Conservation (phyloP, 306 rosid genomes). For the Carpinus fangiana region DNA sequence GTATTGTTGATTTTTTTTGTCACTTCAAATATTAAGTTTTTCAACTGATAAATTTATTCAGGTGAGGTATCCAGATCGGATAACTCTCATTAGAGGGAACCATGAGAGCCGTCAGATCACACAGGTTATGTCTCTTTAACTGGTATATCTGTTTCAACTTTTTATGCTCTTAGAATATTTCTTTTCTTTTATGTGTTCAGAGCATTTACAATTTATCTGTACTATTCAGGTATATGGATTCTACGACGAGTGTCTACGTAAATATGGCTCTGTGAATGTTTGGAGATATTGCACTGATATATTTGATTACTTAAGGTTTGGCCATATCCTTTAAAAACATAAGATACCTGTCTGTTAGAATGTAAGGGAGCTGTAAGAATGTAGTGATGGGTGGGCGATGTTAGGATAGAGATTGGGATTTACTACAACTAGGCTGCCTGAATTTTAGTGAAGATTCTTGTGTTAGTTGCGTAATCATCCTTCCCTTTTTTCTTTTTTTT, state of each 20-base stretch:
- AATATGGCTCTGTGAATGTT: conserved; percentile 97
- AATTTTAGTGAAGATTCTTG: neutral
- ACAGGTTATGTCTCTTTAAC: conserved; percentile 63
- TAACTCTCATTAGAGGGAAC: conserved; percentile 98
- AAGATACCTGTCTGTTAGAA: conserved; percentile 7
- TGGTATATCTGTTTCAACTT: conserved; percentile 14
- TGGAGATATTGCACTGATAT: conserved; percentile 99
- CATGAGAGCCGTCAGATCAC: conserved; percentile 99
- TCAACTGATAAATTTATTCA: conserved; percentile 43
- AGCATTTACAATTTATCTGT: neutral
- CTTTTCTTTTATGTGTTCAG: conserved; percentile 36
- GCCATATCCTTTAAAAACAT: conserved; percentile 23
- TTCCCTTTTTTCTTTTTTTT: neutral
- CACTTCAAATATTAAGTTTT: conserved; percentile 11
- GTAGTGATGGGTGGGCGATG: conserved; percentile 2
- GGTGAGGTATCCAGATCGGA: conserved; percentile 99
- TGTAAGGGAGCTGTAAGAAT: conserved; percentile 7
- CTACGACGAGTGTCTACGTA: conserved; percentile 98
- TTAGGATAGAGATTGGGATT: neutral
- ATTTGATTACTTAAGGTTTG: conserved; percentile 93
- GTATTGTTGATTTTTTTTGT: conserved; percentile 14
- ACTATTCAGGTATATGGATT: conserved; percentile 90
- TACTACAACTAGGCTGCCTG: too few relatives aligned
- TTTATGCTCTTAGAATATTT: conserved; percentile 32
- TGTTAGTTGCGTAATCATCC: neutral